These are phyloP conservation scores for Phytophthora pini DNA, from an alignment of 352 stramenopile species.

Conservation along the genomic window DNA sequence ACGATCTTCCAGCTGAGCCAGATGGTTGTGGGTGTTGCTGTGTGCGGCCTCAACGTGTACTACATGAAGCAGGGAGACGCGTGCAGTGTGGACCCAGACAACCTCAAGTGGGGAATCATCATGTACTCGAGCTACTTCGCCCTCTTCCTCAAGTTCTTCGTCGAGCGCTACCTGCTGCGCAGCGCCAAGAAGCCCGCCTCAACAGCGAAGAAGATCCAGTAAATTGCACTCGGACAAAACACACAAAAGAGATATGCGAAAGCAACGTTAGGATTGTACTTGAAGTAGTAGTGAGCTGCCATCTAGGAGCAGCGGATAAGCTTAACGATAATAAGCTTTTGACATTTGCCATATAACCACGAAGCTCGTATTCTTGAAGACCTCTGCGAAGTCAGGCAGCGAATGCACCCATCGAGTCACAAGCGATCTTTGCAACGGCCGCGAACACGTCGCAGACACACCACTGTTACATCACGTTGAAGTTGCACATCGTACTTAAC, in stretches of 20 bases:
- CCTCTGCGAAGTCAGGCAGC: not conserved
- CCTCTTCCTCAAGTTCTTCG: constrained; percentile 93
- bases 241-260: constrained; percentile 18
- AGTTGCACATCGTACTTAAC: constrained; percentile 14
- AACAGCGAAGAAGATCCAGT: constrained; percentile 51
- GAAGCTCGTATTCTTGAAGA: too few species aligned
- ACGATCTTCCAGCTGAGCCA: constrained; percentile 93
- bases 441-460: constrained; percentile 21
- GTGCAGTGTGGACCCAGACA: constrained; percentile 85
- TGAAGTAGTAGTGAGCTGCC: constrained; percentile 35
- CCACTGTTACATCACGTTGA: constrained; percentile 14
- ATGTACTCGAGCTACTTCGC: constrained; percentile 96
- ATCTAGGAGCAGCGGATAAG: constrained; percentile 6
- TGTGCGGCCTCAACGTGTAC: constrained; percentile 79
- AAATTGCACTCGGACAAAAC: constrained; percentile 17
- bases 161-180: constrained; percentile 87
- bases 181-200: constrained; percentile 41
- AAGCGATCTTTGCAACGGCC: constrained; percentile 15
- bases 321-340: constrained; percentile 30
- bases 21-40: constrained; percentile 80
- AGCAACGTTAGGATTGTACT: constrained; percentile 32
- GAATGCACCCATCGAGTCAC: constrained; percentile 13
- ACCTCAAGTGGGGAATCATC: constrained; percentile 90
- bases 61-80: constrained; percentile 72
- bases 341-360: not conserved